Base-by-base conservation (phyloP, 2,329 filamentous ascomycete species). In the Acrodontium crateriforme region DNA sequence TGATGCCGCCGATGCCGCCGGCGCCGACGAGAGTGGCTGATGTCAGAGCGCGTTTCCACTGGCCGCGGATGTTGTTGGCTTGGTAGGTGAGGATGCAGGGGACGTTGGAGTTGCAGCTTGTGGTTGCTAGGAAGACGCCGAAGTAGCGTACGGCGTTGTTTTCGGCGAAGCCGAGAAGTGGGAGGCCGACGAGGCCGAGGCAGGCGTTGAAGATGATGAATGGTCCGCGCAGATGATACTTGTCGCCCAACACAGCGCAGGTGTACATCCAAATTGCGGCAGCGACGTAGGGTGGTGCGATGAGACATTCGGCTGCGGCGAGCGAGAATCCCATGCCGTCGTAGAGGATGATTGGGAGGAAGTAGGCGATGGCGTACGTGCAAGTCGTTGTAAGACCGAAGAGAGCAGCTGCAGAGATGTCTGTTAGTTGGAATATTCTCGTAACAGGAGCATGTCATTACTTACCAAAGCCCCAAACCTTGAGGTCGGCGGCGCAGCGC, bases 21-120 rank as follows among this genome's bases (percentile, higher is more conserved):
- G 79, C 71, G 1, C 76, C 78, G 3, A 89, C 77, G 2, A 87
- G 65, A 0, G 74, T 77, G 2, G 81, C 78, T 34, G 72, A 79
- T 50, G 72, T 76, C 41, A 89, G 75, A 1, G 81, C 81, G 25
- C 83, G 71, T 59, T 87, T 91, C 80, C 81, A 91, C 56, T 89
- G 81, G 0, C 81, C 82, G 29, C 79, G 74, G 46, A 91, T 77
- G 54, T 91, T 91, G 57, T 87, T 89, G 22, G 80, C 79, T 58
- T 87, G 81, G 58, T 82, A 89, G 0, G 79, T 69, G 60, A 91
- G 71, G 24, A 71, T 63, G 2, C 72, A 64, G 0, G 83, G 82
- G 4, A 87, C 63, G 49, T 89, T 46, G 39, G 74, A 41, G 25
- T 52, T 52, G 33, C 35, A 40, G 18, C 39, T 42, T 2, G 45